These are phyloP conservation scores for Tympanopsis confertula DNA, from an alignment of 2,329 filamentous ascomycete species.

Conservation along the genomic window DNA sequence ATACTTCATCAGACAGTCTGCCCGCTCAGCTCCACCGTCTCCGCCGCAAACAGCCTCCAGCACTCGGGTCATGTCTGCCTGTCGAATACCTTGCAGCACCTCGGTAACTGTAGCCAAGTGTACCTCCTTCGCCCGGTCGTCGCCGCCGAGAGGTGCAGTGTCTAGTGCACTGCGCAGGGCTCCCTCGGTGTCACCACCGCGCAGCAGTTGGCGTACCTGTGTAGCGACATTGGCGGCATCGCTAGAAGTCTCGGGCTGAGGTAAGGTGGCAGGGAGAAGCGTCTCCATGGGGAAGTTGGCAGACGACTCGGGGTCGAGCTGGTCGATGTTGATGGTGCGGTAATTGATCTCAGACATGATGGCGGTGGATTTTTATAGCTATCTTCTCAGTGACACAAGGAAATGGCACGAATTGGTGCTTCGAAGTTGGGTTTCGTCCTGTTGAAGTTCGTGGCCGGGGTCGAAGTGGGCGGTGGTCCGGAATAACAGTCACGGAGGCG, in stretches of 20 bases:
- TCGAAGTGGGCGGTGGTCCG: too few relatives aligned
- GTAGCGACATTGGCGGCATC: conserved; percentile 47
- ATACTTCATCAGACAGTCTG: conserved; percentile 60
- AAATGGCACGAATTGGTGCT: too few relatives aligned
- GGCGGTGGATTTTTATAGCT: too few relatives aligned
- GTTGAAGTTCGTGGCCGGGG: too few relatives aligned
- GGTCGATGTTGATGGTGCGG: conserved; percentile 56
- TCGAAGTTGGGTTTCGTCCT: too few relatives aligned
- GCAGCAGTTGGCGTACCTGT: conserved; percentile 50
- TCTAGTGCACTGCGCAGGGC: conserved; percentile 49
- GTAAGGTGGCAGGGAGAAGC: conserved; percentile 41
- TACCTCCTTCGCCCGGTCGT: conserved; percentile 41
- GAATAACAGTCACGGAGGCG: too few relatives aligned
- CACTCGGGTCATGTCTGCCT: conserved; percentile 53
- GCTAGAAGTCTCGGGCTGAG: conserved; percentile 37
- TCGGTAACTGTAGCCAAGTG: conserved; percentile 51
- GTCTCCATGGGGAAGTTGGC: conserved; percentile 53
- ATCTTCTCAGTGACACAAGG: too few relatives aligned
- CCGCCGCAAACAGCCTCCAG: conserved; percentile 45
- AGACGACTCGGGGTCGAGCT: conserved; percentile 50
- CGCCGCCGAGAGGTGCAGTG: conserved; percentile 40
- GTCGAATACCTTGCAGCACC: conserved; percentile 52
- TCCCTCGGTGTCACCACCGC: conserved; percentile 49
- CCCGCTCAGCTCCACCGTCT: conserved; percentile 45
- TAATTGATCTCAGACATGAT: too few relatives aligned